Base-by-base conservation (phyloP, 345 rosid species). In the Lumnitzera racemosa region DNA sequence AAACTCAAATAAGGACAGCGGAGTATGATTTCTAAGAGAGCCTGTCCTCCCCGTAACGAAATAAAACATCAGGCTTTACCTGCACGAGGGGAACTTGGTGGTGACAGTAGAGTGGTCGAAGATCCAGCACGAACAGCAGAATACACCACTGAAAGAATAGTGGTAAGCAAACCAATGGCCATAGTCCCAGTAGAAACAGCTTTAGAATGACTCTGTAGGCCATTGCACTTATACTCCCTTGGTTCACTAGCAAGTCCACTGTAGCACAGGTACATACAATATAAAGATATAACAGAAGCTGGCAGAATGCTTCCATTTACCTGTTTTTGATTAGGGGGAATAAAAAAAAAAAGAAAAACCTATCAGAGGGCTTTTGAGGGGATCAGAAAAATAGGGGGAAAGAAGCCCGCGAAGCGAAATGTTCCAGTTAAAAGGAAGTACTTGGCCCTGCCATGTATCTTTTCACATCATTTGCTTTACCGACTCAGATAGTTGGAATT, bases 91-190 rank as follows among this genome's bases (percentile, higher is more conserved):
- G 99, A 95, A 73, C 83, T 82, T 65, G 99, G 95, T 55, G 94
- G 78, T 46, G 96, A 83, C 58, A 90, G 86, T 69, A 95, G 76
- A 47, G 91, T 82, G 0, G 95, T 86, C 47, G 97, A 95, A 60
- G 99, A 95, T 20, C 99, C 99, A 67, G 95, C 99, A 61, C 99
- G 95, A 29, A 95, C 96, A 54, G 99, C 97, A 12, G 99, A 95
- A 61, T 95, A 95, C 24, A 90, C 95, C 13, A 95, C 99, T 55
- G 97, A 95, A 0, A 90, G 82, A 64, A 86, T 85, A 65, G 99
- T 86, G 50, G 97, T 88, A 56, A 90, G 73, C 69, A 95, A 83
- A 15, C 97, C 97, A 53, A 95, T 48, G 43, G 92, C 78, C 75
- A 94, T 81, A 62, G 89, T 79, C 62, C 97, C 88, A 1, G 96